These are phyloP conservation scores for Penicillium roqueforti DNA, from an alignment of 495 filamentous ascomycete genomes.

Conservation along the genomic window DNA sequence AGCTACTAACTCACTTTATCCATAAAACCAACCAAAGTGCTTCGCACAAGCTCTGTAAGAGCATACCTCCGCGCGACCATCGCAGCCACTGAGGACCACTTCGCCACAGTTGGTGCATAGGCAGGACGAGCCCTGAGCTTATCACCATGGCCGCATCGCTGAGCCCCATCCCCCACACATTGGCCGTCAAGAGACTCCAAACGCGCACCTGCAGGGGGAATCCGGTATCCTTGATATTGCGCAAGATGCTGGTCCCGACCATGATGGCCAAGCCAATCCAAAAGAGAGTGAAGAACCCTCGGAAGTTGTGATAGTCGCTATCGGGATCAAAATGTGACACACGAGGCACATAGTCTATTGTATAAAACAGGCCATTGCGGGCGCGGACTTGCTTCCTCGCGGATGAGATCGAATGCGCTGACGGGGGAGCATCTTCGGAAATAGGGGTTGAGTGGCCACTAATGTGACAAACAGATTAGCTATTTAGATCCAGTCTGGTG, in stretches of 20 bases:
- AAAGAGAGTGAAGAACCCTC: slow-evolving; percentile 95
- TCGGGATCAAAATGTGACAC: slow-evolving; percentile 94
- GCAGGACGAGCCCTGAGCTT: slow-evolving; percentile 66
- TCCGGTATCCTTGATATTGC: slow-evolving; percentile 93
- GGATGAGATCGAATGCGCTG: slow-evolving; percentile 75
- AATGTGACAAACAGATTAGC: slow-evolving; percentile 2
- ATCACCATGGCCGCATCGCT: slow-evolving; percentile 81
- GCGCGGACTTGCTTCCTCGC: slow-evolving; percentile 83
- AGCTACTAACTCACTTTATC: slow-evolving; percentile 57
- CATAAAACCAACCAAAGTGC: slow-evolving; percentile 73
- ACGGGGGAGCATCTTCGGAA: slow-evolving; percentile 86
- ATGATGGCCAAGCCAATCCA: slow-evolving; percentile 97
- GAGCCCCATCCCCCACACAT: slow-evolving; percentile 79
- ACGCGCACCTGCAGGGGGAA: slow-evolving; percentile 77
- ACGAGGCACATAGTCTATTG: slow-evolving; percentile 84
- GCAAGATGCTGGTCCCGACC: slow-evolving; percentile 85
- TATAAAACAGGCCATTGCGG: slow-evolving; percentile 87
- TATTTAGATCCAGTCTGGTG: neutral
- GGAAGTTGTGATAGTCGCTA: slow-evolving; percentile 89
- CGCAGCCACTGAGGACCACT: slow-evolving; percentile 52
- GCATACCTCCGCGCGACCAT: slow-evolving; percentile 73
- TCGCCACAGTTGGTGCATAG: slow-evolving; percentile 66
- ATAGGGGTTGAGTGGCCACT: slow-evolving; percentile 89
- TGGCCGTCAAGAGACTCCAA: slow-evolving; percentile 80
- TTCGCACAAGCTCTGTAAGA: slow-evolving; percentile 79